These are phyloP conservation scores for Cucurbita argyrosperma DNA, from an alignment of 306 rosid genomes.

Conservation along the genomic window DNA sequence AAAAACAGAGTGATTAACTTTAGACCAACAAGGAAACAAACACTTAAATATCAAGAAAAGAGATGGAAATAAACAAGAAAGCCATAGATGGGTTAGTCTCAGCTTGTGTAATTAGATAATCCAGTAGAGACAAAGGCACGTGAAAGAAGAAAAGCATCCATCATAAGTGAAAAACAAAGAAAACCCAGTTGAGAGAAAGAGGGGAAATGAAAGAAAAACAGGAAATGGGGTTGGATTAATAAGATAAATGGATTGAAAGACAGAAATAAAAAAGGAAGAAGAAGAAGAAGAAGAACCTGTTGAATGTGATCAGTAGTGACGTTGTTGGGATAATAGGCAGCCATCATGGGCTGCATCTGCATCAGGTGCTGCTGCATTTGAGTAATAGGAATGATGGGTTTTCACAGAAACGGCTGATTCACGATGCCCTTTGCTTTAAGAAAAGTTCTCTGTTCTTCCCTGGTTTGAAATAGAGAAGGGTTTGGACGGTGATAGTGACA, in stretches of 20 bases:
- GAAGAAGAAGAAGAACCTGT: conserved; percentile 45
- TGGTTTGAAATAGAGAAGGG: neutral
- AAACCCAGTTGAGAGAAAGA: neutral
- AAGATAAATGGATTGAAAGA: neutral
- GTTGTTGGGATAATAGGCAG: conserved; percentile 93
- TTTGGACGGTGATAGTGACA: conserved; percentile 3
- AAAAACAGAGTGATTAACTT: neutral
- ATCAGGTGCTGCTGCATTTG: conserved; percentile 99
- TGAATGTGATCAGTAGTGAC: conserved; percentile 99
- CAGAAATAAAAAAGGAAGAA: neutral
- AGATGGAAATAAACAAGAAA: neutral
- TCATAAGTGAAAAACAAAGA: neutral
- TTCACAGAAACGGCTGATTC: conserved; percentile 3
- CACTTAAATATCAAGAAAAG: neutral
- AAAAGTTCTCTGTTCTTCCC: neutral
- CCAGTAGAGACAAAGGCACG: conserved; percentile 3
- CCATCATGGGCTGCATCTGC: conserved; percentile 99
- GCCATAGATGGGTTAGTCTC: neutral
- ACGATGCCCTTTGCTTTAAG: conserved; percentile 13
- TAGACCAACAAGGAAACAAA: neutral
- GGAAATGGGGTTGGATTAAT: neutral
- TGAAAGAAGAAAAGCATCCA: neutral
- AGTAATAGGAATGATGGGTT: neutral
- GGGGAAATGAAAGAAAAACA: neutral
- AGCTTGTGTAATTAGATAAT: neutral